Evolutionary conservation across 345 rosid genomes (phyloP).

Genomic region (Populus nigra): DNA sequence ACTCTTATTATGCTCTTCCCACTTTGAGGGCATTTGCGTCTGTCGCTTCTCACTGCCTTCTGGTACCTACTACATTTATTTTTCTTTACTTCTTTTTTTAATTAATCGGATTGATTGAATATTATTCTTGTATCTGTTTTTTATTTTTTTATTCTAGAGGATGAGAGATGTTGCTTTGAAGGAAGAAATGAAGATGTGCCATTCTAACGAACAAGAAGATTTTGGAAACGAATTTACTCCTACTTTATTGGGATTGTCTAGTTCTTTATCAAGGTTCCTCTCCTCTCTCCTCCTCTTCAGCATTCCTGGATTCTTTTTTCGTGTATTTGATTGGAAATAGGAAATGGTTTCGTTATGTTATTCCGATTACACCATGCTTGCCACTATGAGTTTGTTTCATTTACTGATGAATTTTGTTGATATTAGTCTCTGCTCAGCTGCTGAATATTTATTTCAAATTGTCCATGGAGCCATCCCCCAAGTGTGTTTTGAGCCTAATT

Average conservation of each 20-base stretch:
- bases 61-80: constrained; percentile 32
- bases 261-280: constrained; percentile 68
- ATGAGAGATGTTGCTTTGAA: constrained; percentile 75
- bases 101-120: not conserved
- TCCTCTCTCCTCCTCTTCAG: not conserved
- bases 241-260: constrained; percentile 79
- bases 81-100: not conserved
- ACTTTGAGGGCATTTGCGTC: constrained; percentile 74
- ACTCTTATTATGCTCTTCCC: constrained; percentile 21
- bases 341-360: not conserved
- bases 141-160: constrained; percentile 33
- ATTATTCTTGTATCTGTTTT: not conserved
- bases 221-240: constrained; percentile 39
- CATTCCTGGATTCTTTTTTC: not conserved
- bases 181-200: constrained; percentile 64
- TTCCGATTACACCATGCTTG: not conserved
- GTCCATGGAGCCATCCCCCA: constrained; percentile 66
- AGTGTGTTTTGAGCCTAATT: constrained; percentile 44
- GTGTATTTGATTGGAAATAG: not conserved
- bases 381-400: not conserved
- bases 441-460: constrained; percentile 62
- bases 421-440: constrained; percentile 61
- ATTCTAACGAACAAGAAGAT: constrained; percentile 19
- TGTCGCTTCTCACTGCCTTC: constrained; percentile 66
- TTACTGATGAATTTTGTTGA: constrained; percentile 32